Conservation (phyloP, 352 stramenopile species). For the Globisporangium rhizosaccharum region DNA sequence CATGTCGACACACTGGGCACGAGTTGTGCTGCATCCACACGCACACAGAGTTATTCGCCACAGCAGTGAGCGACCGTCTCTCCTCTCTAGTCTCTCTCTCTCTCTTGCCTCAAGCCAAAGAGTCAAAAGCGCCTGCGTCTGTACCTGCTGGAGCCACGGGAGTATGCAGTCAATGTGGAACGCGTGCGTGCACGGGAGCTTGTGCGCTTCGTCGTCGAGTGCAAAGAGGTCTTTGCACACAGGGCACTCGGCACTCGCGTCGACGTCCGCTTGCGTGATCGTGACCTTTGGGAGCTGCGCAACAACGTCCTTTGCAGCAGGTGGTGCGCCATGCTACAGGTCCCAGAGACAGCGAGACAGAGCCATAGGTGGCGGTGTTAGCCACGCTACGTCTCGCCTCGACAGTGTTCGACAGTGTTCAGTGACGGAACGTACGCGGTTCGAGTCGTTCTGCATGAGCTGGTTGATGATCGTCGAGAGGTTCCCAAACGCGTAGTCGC, state of each 20-base stretch:
- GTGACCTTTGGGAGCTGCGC: constrained; percentile 71
- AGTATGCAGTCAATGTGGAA: constrained; percentile 86
- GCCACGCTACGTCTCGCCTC: not conserved
- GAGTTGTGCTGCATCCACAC: constrained; percentile 64
- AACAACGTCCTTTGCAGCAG: constrained; percentile 67
- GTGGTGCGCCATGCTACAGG: constrained; percentile 67
- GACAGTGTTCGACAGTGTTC: not conserved
- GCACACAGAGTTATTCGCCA: not conserved
- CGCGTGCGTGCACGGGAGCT: constrained; percentile 66
- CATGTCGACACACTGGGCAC: constrained; percentile 79
- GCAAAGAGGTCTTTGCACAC: constrained; percentile 85
- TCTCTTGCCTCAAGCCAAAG: not conserved
- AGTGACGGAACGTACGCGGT: constrained; percentile 40
- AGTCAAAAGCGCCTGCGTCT: not conserved
- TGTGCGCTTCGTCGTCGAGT: constrained; percentile 69
- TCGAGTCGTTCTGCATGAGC: constrained; percentile 86
- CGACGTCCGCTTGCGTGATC: constrained; percentile 69
- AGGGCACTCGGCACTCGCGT: constrained; percentile 70
- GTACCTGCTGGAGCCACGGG: constrained; percentile 75
- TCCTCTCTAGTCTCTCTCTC: not conserved
- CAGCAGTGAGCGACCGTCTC: not conserved
- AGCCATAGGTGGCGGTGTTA: constrained; percentile 2
- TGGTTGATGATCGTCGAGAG: constrained; percentile 85
- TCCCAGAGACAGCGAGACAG: not conserved
- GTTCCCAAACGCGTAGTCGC: constrained; percentile 84